A percentile compares a stretch with the other conserved stretches of the same genome.
Evolutionary conservation across 345 rosid genomes (phyloP).

Genomic region (Eucalyptus virginea): DNA sequence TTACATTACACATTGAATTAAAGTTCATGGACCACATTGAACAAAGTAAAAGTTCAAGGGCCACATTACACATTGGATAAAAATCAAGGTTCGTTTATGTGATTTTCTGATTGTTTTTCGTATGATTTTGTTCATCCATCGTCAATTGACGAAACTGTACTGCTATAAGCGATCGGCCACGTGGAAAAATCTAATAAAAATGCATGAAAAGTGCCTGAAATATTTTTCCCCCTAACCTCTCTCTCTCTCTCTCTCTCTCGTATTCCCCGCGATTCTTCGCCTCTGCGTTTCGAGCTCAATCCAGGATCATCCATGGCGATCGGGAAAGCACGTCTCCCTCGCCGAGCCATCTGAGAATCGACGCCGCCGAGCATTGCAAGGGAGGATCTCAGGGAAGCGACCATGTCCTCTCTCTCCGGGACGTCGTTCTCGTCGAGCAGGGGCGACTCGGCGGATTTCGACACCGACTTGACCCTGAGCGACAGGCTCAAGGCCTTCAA

Average conservation of each 20-base stretch:
- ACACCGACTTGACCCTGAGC: slow-evolving; percentile 45
- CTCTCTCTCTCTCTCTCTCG: not conserved
- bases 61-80: no score
- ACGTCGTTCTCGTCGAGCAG: slow-evolving; percentile 29
- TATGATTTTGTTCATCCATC: not conserved
- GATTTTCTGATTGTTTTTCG: not conserved
- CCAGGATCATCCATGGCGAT: not conserved
- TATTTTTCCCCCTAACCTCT: not conserved
- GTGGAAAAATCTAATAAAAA: not conserved
- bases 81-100: not conserved
- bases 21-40: accelerated
- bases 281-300: not conserved
- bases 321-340: not conserved
- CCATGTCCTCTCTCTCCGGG: not conserved
- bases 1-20: accelerated
- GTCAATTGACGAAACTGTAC: not conserved
- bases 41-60: no score
- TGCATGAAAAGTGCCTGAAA: not conserved
- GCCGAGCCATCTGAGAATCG: not conserved
- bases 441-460: slow-evolving; percentile 60
- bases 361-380: not conserved
- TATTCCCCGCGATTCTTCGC: not conserved
- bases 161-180: not conserved
- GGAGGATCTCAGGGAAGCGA: not conserved
- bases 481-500: slow-evolving; percentile 81